Base-by-base conservation (phyloP, 1,284 basidiomycete species). In the Abortiporus biennis region DNA sequence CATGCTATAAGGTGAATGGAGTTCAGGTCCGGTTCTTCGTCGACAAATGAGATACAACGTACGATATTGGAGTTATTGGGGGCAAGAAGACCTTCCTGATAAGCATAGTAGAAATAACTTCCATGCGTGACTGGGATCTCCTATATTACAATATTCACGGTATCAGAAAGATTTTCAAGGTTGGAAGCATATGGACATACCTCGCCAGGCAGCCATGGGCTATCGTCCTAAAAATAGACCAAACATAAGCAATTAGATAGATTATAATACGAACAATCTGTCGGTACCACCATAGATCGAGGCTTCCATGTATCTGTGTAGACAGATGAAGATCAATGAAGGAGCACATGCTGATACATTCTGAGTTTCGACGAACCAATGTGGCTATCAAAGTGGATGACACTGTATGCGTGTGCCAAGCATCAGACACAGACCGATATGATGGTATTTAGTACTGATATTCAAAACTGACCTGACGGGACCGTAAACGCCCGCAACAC, bases 351-450 rank as follows among this genome's bases (percentile, higher is more conserved):
- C n/a, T n/a, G n/a, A n/a, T n/a, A n/a, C n/a, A n/a, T n/a, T n/a
- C n/a, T n/a, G n/a, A n/a, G n/a, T n/a, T n/a, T n/a, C n/a, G n/a
- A 47, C 53, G 22, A 36, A 60, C 57, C 61, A 12, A 67, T 49
- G 44, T 67, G 65, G 23, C 62, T 61, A 42, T 69, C 67, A 41
- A 67, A 68, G 54, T 69, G 67, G 11, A 69, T 64, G 2, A 68
- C 66, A 25, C 62, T 59, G 38, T 3, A 30, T n/a, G n/a, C n/a
- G n/a, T n/a, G 15, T 22, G n/a, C n/a, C n/a, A n/a, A n/a, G n/a
- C n/a, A n/a, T n/a, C n/a, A n/a, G n/a, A 15, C 12, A 21, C 8
- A 38, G 22, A 15, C 5, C 15, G 21, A 12, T 31, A 36, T 42
- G 3, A 8, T 12, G 23, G n/a, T 38, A 29, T 42, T 23, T 19